Percentiles rank a stretch among this genome's conserved stretches.
Evolutionary conservation across 2,329 filamentous ascomycete species (phyloP).

Genomic region (Hypoxylon sp.): DNA sequence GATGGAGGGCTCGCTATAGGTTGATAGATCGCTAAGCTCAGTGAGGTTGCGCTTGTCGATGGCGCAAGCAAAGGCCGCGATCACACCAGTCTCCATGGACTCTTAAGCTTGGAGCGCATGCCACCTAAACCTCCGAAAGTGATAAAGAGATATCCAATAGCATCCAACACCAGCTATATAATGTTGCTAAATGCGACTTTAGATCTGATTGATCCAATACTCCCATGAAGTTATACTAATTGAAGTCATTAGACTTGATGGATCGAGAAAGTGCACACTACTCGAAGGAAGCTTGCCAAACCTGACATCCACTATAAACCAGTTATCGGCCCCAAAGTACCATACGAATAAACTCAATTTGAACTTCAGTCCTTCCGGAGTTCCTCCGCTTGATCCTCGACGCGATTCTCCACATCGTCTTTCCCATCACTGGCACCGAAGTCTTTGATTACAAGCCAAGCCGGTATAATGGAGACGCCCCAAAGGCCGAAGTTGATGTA

Average conservation of each 20-base stretch:
- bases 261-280: background rate
- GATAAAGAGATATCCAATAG: background rate
- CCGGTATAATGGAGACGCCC: conserved; percentile 71
- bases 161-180: background rate
- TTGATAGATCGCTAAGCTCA: conserved; percentile 29
- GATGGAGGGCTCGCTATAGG: conserved; percentile 1
- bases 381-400: conserved; percentile 18
- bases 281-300: background rate
- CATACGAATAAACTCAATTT: background rate
- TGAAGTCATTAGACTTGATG: background rate
- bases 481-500: conserved; percentile 79
- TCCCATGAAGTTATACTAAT: background rate
- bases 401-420: conserved; percentile 17
- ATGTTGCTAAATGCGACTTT: background rate
- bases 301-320: too few relatives aligned
- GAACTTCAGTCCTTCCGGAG: conserved; percentile 12
- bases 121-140: conserved; percentile 8
- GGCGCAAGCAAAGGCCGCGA: conserved; percentile 24
- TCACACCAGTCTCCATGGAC: conserved; percentile 32
- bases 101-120: background rate
- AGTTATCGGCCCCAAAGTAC: background rate
- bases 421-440: conserved; percentile 56
- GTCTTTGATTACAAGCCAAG: conserved; percentile 73
- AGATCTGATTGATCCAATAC: background rate
- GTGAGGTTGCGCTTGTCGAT: conserved; percentile 30